phyloP scores from a whole-genome alignment of 129 eudicot species.

The Gnaphalium uliginosum region DNA sequence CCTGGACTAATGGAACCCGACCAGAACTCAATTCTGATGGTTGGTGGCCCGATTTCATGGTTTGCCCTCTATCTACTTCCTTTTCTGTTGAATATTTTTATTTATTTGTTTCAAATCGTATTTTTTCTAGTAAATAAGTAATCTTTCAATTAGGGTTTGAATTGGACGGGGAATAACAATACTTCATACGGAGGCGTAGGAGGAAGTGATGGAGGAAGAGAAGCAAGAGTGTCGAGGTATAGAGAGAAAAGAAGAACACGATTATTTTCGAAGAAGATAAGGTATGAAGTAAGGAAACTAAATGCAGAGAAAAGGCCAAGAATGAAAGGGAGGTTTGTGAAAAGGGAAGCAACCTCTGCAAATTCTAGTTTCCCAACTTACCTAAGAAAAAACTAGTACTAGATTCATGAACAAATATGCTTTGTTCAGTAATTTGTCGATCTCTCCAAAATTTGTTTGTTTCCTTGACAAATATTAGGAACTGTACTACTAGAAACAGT shows the following conservation, averaged over 20 bases:
- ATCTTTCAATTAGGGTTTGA: slow-evolving; percentile 33
- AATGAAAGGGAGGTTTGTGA: slow-evolving; percentile 93
- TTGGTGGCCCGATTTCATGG: slow-evolving; percentile 67
- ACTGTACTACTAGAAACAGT: not conserved
- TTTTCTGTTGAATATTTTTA: not conserved
- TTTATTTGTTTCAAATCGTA: not conserved
- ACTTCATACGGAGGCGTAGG: slow-evolving; percentile 33
- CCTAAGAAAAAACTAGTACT: slow-evolving; percentile 35
- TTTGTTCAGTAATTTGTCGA: slow-evolving; percentile 30
- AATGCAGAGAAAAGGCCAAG: slow-evolving; percentile 96
- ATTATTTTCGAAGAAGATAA: slow-evolving; percentile 81
- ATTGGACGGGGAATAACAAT: slow-evolving; percentile 16
- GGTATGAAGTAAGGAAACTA: slow-evolving; percentile 89
- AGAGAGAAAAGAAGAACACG: slow-evolving; percentile 90
- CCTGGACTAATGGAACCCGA: slow-evolving; percentile 76
- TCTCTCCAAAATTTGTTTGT: slow-evolving; percentile 36
- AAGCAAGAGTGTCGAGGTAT: slow-evolving; percentile 89
- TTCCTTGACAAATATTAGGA: slow-evolving; percentile 37
- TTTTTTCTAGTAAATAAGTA: not conserved
- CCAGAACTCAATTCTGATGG: slow-evolving; percentile 61
- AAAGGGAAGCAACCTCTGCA: slow-evolving; percentile 52
- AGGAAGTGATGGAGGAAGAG: slow-evolving; percentile 64
- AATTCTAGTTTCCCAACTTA: slow-evolving; percentile 37
- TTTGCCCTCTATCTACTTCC: slow-evolving; percentile 1
- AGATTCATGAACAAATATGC: slow-evolving; percentile 29